These are phyloP conservation scores for Ophiosphaerella korrae DNA, from an alignment of 2,329 filamentous ascomycete species.

Conservation along the genomic window DNA sequence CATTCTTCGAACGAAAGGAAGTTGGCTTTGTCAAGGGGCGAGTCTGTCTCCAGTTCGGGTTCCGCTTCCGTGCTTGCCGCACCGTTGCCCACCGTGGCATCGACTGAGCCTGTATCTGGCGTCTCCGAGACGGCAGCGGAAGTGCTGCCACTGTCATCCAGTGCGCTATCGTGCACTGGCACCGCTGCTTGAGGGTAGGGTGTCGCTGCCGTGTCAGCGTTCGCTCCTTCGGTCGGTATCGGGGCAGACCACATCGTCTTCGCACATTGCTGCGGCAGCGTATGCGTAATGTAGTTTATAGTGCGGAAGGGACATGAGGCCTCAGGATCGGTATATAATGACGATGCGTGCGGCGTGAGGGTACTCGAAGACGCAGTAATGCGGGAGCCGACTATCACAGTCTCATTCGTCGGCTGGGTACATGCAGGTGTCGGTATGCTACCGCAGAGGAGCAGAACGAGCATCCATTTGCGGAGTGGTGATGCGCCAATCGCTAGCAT, in stretches of 20 bases:
- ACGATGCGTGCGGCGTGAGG: slow-evolving; percentile 18
- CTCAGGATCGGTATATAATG: slow-evolving; percentile 37
- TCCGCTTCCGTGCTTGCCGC: slow-evolving; percentile 44
- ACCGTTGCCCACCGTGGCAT: slow-evolving; percentile 6
- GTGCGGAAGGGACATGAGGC: slow-evolving; percentile 61
- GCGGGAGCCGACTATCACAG: slow-evolving; percentile 22
- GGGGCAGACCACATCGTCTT: slow-evolving; percentile 61
- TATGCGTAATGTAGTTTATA: slow-evolving; percentile 82
- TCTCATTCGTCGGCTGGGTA: slow-evolving; percentile 42
- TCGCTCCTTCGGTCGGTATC: slow-evolving; percentile 14
- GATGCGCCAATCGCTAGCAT: slow-evolving; percentile 47
- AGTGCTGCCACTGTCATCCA: slow-evolving; percentile 5
- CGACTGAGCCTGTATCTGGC: slow-evolving; percentile 11
- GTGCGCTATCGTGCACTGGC: slow-evolving; percentile 9
- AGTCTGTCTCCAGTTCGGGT: slow-evolving; percentile 65
- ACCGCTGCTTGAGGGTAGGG: slow-evolving; percentile 15
- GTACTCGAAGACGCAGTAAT: slow-evolving; percentile 32
- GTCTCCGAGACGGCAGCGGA: slow-evolving; percentile 5
- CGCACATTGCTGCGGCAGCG: slow-evolving; percentile 75
- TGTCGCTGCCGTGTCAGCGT: slow-evolving; percentile 12
- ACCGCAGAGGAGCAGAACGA: slow-evolving; percentile 38
- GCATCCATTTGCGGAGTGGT: slow-evolving; percentile 44
- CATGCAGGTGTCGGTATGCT: slow-evolving; percentile 31
- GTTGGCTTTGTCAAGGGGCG: slow-evolving; percentile 72
- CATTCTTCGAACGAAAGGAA: slow-evolving; percentile 98